Evolutionary conservation across 2,329 filamentous ascomycete genomes (phyloP).

Genomic region (Botrytis aclada): DNA sequence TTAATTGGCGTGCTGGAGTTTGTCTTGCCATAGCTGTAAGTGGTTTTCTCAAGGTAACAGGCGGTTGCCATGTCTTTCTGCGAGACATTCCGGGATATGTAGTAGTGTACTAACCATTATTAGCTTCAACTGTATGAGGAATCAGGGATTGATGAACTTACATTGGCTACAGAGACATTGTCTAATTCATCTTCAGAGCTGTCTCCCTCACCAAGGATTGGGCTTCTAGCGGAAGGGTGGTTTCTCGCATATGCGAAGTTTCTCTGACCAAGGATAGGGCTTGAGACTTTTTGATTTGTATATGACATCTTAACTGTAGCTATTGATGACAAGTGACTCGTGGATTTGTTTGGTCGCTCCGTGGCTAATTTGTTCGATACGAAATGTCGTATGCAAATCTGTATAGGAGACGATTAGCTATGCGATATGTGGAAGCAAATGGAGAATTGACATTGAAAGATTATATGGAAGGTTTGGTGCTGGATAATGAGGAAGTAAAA

Average conservation of each 20-base stretch:
- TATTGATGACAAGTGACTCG: neutral
- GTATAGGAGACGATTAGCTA: neutral
- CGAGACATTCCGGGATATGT: neutral
- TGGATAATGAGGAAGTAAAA: neutral
- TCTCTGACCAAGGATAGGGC: neutral
- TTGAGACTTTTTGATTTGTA: neutral
- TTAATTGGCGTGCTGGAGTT: neutral
- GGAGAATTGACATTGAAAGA: neutral
- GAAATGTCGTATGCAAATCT: neutral
- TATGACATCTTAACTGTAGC: neutral
- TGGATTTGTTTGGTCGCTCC: neutral
- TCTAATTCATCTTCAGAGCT: neutral
- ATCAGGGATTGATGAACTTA: neutral
- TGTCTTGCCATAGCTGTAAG: neutral
- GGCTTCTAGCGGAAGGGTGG: neutral
- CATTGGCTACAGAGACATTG: neutral
- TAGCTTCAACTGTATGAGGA: neutral
- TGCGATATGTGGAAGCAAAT: neutral
- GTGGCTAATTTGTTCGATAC: neutral
- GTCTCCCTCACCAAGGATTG: neutral
- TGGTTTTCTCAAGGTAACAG: neutral
- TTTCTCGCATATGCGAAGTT: neutral
- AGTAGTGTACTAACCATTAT: neutral
- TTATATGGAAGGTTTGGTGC: neutral
- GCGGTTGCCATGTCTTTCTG: neutral